Percentiles rank a stretch among this genome's conserved stretches.
Evolutionary conservation across 2,329 filamentous ascomycete genomes (phyloP).

Genomic region (Lecanoromycetidae sp.): DNA sequence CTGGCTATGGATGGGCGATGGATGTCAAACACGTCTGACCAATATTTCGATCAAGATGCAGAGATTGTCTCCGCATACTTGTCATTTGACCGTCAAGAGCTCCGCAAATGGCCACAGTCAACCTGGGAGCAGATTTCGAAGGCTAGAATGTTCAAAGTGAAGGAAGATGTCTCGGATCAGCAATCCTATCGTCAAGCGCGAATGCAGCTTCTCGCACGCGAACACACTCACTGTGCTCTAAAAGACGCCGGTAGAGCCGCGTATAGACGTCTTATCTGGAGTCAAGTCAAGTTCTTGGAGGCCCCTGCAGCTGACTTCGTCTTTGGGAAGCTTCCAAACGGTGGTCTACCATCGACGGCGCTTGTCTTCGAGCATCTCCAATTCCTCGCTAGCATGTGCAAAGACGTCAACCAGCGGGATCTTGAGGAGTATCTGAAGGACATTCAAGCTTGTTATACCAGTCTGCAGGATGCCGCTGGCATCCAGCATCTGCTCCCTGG

Average conservation of each 20-base stretch:
- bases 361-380: constrained; percentile 10
- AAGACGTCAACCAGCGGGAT: background rate
- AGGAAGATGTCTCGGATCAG: background rate
- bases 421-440: constrained; percentile 12
- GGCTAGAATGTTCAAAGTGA: background rate
- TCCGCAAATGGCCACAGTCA: background rate
- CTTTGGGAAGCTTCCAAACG: background rate
- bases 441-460: constrained; percentile 13
- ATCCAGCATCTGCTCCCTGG: background rate
- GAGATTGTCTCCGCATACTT: background rate
- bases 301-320: background rate
- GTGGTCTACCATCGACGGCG: background rate
- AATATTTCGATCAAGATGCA: background rate
- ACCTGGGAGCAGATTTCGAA: constrained; percentile 1
- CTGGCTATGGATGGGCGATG: background rate
- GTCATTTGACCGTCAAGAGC: background rate
- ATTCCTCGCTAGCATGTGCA: background rate
- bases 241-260: background rate
- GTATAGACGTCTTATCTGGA: constrained; percentile 7
- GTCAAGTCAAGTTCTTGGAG: background rate
- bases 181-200: constrained; percentile 1
- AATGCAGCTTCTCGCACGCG: constrained; percentile 3
- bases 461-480: background rate
- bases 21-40: background rate
- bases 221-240: background rate